phyloP scores from a whole-genome alignment of 495 filamentous ascomycete species.

The Penicillium angulare region DNA sequence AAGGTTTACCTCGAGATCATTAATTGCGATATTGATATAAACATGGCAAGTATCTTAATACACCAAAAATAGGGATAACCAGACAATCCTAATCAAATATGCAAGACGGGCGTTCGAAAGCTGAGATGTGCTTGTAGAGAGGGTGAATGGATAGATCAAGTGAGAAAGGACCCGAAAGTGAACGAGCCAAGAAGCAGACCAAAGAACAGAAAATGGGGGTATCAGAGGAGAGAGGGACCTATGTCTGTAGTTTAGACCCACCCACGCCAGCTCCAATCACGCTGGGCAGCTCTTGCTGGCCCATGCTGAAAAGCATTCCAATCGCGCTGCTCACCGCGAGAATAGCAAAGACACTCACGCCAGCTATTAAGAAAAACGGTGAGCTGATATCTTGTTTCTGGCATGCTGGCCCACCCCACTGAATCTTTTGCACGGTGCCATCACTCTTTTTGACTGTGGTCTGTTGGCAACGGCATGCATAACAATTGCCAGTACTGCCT shows the following conservation, averaged over 20 bases:
- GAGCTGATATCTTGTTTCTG: constrained; percentile 89
- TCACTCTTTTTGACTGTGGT: constrained; percentile 48
- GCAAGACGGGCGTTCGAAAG: too few species aligned
- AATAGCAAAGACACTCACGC: constrained; percentile 64
- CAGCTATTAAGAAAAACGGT: constrained; percentile 79
- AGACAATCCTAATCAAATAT: neutral
- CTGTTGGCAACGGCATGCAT: constrained; percentile 67
- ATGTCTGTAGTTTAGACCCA: constrained; percentile 39
- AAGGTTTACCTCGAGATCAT: neutral
- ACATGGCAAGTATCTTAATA: neutral
- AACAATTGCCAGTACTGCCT: constrained; percentile 56
- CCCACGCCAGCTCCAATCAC: constrained; percentile 86
- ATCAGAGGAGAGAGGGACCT: too few species aligned
- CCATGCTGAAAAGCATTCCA: constrained; percentile 74
- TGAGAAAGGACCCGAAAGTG: neutral
- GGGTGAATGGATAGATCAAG: too few species aligned
- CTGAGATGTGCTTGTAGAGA: too few species aligned
- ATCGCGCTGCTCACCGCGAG: constrained; percentile 63
- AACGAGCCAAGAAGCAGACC: neutral
- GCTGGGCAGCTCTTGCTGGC: constrained; percentile 74
- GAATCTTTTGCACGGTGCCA: constrained; percentile 46
- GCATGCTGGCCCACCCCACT: constrained; percentile 84
- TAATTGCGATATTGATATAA: neutral
- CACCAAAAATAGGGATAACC: neutral
- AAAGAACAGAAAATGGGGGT: neutral